These are phyloP conservation scores for Lipomyces yamanashiensis DNA, from an alignment of 805 yeast species.

Conservation along the genomic window DNA sequence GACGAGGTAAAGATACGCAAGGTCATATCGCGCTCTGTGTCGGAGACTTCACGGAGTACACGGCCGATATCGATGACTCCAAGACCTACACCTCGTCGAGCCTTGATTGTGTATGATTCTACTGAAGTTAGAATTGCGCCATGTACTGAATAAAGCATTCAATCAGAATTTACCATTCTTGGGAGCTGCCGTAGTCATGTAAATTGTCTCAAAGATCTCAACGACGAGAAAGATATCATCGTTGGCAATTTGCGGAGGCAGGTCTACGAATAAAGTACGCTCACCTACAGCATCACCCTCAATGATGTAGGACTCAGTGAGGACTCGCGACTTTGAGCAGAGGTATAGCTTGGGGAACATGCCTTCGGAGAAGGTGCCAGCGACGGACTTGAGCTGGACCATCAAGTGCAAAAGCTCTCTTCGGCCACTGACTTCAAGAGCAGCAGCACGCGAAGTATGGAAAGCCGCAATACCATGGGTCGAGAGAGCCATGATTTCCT, in stretches of 20 bases:
- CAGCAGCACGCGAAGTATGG: slow-evolving; percentile 10
- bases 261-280: slow-evolving; percentile 70
- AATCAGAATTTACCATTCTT: slow-evolving; percentile 1
- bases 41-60: slow-evolving; percentile 68
- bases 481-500: slow-evolving; percentile 70
- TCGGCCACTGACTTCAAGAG: neutral
- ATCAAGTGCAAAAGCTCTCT: slow-evolving; percentile 62
- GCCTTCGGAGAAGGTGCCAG: slow-evolving; percentile 17
- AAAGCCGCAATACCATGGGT: slow-evolving; percentile 23
- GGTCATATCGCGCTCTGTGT: slow-evolving; percentile 68
- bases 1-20: slow-evolving; percentile 71
- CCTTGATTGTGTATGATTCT: slow-evolving; percentile 26
- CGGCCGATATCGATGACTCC: slow-evolving; percentile 87
- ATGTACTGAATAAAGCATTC: too few species aligned
- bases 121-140: neutral
- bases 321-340: slow-evolving; percentile 62
- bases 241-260: slow-evolving; percentile 63
- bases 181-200: slow-evolving; percentile 19
- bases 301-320: slow-evolving; percentile 81
- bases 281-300: slow-evolving; percentile 40
- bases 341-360: slow-evolving; percentile 61
- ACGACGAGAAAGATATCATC: slow-evolving; percentile 77
- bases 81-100: slow-evolving; percentile 82
- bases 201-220: slow-evolving; percentile 60
- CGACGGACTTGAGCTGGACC: slow-evolving; percentile 68